Evolutionary conservation across 2,329 filamentous ascomycete genomes (phyloP), one percentile per base, ranked within the genome.

Genomic region (Stromatinia cepivora): DNA sequence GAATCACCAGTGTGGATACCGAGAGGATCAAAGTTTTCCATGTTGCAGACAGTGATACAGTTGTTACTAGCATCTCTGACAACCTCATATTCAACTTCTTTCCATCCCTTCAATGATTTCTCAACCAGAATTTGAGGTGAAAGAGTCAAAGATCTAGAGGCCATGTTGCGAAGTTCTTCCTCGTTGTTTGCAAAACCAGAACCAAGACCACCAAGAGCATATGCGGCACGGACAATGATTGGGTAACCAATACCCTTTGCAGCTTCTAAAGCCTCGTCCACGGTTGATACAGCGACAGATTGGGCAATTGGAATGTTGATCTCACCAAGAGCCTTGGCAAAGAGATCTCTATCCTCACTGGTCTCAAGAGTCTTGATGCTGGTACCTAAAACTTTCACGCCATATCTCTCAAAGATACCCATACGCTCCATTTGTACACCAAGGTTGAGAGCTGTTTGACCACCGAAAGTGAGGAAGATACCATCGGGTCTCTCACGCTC

Each of bases 91-190:
- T 99, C 95, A 64, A 97, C 91, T 82, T 99, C 95, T 83, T 99
- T 99, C 95, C 95, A 99, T 81, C 95, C 95, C 86, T 97, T 98
- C 76, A 99, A 88, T 66, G 93, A 97, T 83, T 98, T 98, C 85
- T 99, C 95, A 70, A 99, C 94, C 79, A 99, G 82, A 77, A 99
- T 97, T 81, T 99, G 95, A 63, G 95, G 94, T 3, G 94, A 94
- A 48, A 98, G 87, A 57, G 94, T 97, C 70, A 99, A 86, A 59
- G 94, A 98, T 73, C 93, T 90, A 72, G 95, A 94, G 74, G 94
- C 91, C 86, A 99, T 87, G 81, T 98, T 93, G 79, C 92, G 90
- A 70, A 99, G 89, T 83, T 99, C 95, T 78, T 97, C 93, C 76
- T 91, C 86, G 81, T 97, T 95, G 82, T 93, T 91, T 75, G 95